Base-by-base conservation (phyloP, 2,329 filamentous ascomycete species). In the Pseudogymnoascus sp. region DNA sequence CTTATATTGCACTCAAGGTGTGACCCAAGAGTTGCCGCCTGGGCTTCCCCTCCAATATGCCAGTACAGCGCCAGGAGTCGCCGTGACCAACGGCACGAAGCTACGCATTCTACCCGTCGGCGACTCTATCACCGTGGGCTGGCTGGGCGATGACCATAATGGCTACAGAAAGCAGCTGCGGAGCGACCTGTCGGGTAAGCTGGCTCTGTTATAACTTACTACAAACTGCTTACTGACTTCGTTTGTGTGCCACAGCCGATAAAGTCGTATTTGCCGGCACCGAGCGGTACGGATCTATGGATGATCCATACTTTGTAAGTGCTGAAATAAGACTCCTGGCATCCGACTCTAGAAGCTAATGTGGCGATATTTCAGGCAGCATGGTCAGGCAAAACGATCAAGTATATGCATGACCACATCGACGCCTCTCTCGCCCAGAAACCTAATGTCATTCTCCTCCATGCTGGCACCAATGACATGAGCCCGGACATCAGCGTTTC, bases 111-210 rank as follows among this genome's bases (percentile, higher is more conserved):
- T 72, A 2, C 72, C 75, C 1, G 70, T 77, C 4, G 74, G 75
- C 1, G 74, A 75, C 14, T 76, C 73, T 2, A 76, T 77, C 45
- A 77, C 74, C 0, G 65, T 63, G 14, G 77, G 77, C 2, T 75
- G 70, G 37, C 64, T 62, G 52, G 64, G 41, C 33, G 64, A 35
- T 7, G 69, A 69, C 43, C 72, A 71, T 1, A 78, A 78, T 64
- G 76, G 76, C 5, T 79, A 78, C 62, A 74, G 77, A 28, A 63
- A 65, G 2, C 59, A 68, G 16, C 68, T 77, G 1, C 61, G 67
- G 31, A 62, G 66, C 18, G 38, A 66, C 8, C 71, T 77, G 18
- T 49, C 67, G 16, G 64, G 65, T 41, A 12, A 41, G 16, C 18
- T 41, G 16, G n/a, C 38, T 11, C 16, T 8, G 7, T 8, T 21